Evolutionary conservation across 495 filamentous ascomycete genomes (phyloP).

Genomic region (Tirmania nivea): DNA sequence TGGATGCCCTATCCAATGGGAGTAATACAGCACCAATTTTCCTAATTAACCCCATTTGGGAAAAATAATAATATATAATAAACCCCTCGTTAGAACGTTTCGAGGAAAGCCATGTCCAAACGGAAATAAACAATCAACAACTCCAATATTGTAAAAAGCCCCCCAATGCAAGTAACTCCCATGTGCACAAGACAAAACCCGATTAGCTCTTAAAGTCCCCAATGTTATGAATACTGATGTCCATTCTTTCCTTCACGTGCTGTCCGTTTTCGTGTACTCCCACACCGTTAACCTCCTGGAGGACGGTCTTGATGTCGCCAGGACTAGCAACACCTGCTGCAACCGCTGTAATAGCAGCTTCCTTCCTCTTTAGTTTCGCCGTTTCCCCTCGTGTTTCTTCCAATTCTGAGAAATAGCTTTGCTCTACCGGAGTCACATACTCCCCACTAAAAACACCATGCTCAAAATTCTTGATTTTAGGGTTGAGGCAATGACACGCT

Average conservation of each 20-base stretch:
- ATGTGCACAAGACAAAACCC: slow-evolving; percentile 3
- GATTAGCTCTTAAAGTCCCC: slow-evolving; percentile 27
- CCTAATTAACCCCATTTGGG: too few species aligned
- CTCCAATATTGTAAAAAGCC: neutral
- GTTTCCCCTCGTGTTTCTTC: slow-evolving; percentile 54
- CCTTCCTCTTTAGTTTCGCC: slow-evolving; percentile 48
- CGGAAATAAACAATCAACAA: neutral
- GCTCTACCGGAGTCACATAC: slow-evolving; percentile 64
- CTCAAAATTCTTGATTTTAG: slow-evolving; percentile 46
- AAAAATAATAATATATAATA: too few species aligned
- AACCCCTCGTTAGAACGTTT: too few species aligned
- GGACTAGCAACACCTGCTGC: slow-evolving; percentile 40
- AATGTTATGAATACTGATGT: slow-evolving; percentile 39
- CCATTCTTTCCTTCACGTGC: slow-evolving; percentile 31
- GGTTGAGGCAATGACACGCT: slow-evolving; percentile 31
- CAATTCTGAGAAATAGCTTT: slow-evolving; percentile 74
- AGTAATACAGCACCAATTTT: too few species aligned
- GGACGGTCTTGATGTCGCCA: slow-evolving; percentile 38
- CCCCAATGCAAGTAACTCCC: neutral
- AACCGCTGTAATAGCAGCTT: slow-evolving; percentile 48
- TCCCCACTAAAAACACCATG: slow-evolving; percentile 90
- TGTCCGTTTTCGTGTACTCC: slow-evolving; percentile 30
- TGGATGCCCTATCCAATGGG: too few species aligned
- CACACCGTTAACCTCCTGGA: slow-evolving; percentile 36
- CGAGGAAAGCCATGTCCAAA: too few species aligned